A percentile compares a stretch with the other conserved stretches of the same genome.
phyloP scores from a whole-genome alignment of 1,284 basidiomycete species.

The Trametes versicolor region DNA sequence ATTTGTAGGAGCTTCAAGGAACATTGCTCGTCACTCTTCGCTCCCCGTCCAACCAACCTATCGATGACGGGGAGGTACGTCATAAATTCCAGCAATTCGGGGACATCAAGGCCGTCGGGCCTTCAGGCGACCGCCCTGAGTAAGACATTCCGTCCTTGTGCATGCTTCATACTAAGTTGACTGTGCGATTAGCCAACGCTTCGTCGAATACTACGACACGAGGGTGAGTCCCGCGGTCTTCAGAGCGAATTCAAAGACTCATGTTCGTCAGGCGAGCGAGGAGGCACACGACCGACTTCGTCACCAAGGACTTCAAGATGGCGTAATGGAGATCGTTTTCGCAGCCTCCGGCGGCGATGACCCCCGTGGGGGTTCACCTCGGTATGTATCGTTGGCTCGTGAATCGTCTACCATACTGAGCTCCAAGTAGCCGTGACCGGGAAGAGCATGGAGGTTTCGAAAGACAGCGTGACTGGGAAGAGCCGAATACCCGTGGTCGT shows the following conservation, averaged over 20 bases:
- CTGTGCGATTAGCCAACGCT: slow-evolving; percentile 66
- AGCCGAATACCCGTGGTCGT: slow-evolving; percentile 46
- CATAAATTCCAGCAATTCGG: slow-evolving; percentile 89
- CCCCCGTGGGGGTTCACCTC: slow-evolving; percentile 42
- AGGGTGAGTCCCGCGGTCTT: slow-evolving; percentile 58
- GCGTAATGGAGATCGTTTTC: slow-evolving; percentile 87
- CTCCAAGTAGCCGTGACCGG: slow-evolving; percentile 6
- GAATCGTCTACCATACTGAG: background rate
- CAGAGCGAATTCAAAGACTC: background rate
- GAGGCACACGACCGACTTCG: slow-evolving; percentile 85
- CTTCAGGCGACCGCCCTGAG: slow-evolving; percentile 76
- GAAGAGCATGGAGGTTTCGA: slow-evolving; percentile 45
- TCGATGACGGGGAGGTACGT: slow-evolving; percentile 87
- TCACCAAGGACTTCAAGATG: slow-evolving; percentile 83
- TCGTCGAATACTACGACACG: slow-evolving; percentile 91
- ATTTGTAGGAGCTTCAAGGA: slow-evolving; percentile 74
- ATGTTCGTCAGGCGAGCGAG: slow-evolving; percentile 65
- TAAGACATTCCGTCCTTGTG: slow-evolving; percentile 48
- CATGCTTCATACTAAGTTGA: background rate
- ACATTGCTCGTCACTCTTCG: slow-evolving; percentile 83
- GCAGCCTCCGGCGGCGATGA: slow-evolving; percentile 79
- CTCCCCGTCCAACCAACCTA: slow-evolving; percentile 69
- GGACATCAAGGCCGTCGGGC: slow-evolving; percentile 85
- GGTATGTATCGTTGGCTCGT: slow-evolving; percentile 25
- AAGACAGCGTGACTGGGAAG: slow-evolving; percentile 60